Evolutionary conservation across 345 rosid species (phyloP).

Genomic region (Boechera divaricarpa): DNA sequence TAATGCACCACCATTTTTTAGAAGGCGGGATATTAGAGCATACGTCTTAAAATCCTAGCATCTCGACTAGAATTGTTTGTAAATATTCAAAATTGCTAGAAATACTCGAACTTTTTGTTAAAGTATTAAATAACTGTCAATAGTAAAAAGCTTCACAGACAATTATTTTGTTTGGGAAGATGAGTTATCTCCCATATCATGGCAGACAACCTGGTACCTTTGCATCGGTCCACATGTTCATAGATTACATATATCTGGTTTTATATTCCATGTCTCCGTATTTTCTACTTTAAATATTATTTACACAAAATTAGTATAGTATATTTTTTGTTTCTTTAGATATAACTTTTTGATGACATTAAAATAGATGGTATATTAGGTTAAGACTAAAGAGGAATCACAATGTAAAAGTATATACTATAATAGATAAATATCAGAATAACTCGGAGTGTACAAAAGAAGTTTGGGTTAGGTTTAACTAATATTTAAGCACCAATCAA

Average conservation of each 20-base stretch:
- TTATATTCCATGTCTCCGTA: conserved; percentile 6
- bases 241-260: conserved; percentile 4
- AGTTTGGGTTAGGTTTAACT: neutral
- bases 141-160: conserved; percentile 20
- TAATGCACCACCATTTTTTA: neutral
- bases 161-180: conserved; percentile 29
- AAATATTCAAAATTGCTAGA: neutral
- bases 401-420: neutral
- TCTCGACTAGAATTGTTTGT: neutral
- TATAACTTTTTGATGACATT: neutral
- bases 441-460: neutral
- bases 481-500: conserved; percentile 5
- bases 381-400: conserved; percentile 6
- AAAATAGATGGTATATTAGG: conserved; percentile 20
- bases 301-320: neutral
- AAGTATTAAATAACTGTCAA: neutral
- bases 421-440: conserved; percentile 1
- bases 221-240: conserved; percentile 28
- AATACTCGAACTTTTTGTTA: neutral
- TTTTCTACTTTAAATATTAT: conserved; percentile 11
- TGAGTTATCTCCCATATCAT: conserved; percentile 28
- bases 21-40: neutral
- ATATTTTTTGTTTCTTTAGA: neutral
- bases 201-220: conserved; percentile 51
- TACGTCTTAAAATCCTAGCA: neutral